Conservation (phyloP, 371 early-diverging fungal species). For the Catenaria anguillulae region DNA sequence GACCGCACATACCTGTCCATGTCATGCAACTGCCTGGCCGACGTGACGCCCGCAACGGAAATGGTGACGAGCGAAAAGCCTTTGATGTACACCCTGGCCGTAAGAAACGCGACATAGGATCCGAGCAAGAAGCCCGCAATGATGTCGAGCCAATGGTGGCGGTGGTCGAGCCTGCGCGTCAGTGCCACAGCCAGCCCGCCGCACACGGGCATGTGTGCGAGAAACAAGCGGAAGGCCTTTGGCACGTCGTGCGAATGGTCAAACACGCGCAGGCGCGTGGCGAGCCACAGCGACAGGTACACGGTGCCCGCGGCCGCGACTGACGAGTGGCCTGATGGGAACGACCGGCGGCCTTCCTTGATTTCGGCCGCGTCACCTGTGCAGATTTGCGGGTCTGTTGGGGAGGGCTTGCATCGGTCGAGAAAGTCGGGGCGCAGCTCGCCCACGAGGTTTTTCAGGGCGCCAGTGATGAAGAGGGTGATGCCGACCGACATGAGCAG, state of each 20-base stretch:
- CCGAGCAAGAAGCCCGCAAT: constrained; percentile 42
- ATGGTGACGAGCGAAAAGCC: not conserved
- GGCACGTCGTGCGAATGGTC: constrained; percentile 33
- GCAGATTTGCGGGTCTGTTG: constrained; percentile 12
- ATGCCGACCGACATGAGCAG: not conserved
- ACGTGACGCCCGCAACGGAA: no score
- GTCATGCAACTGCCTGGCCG: no score
- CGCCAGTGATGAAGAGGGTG: not conserved
- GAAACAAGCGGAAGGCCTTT: constrained; percentile 48
- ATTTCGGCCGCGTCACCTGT: constrained; percentile 30
- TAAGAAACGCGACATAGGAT: not conserved
- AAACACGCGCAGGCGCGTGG: constrained; percentile 52
- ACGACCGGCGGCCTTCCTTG: constrained; percentile 72
- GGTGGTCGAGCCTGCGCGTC: constrained; percentile 55
- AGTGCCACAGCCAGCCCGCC: constrained; percentile 50
- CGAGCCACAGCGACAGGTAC: constrained; percentile 50
- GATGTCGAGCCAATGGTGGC: constrained; percentile 78
- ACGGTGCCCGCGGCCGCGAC: constrained; percentile 59
- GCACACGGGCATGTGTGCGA: constrained; percentile 41
- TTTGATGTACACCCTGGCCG: not conserved
- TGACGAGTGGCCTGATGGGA: constrained; percentile 92
- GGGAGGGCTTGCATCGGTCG: constrained; percentile 56
- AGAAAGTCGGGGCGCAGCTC: constrained; percentile 83
- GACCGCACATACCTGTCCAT: no score
- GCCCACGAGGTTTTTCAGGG: constrained; percentile 27